Conservation (phyloP, 2,329 filamentous ascomycete genomes). For the Beauveria asiatica region DNA sequence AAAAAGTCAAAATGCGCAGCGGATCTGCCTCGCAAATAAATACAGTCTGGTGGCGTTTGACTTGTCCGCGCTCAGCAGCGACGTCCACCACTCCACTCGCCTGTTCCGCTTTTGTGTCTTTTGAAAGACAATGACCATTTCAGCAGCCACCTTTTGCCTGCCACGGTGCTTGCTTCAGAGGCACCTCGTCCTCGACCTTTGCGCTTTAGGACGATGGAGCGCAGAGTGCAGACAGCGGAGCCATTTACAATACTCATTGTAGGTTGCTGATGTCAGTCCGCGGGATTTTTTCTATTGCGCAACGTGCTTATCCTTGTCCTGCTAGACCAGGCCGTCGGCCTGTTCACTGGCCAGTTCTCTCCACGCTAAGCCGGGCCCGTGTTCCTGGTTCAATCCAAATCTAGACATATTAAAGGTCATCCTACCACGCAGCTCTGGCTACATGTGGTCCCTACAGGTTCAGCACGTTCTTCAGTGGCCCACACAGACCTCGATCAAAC, state of each 20-base stretch:
- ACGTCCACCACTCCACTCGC: slow-evolving; percentile 1
- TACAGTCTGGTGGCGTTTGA: neutral
- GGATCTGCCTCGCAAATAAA: neutral
- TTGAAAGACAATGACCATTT: neutral
- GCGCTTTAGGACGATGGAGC: neutral
- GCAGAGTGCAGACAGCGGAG: neutral
- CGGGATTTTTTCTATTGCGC: neutral
- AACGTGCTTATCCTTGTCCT: neutral
- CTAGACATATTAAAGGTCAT: neutral
- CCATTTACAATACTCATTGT: neutral
- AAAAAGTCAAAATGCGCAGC: neutral
- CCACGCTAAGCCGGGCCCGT: neutral
- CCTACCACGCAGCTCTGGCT: neutral
- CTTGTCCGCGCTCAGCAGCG: slow-evolving; percentile 3
- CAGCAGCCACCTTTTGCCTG: neutral
- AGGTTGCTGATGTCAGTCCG: neutral
- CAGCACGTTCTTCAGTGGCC: neutral
- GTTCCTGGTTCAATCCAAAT: slow-evolving; percentile 1
- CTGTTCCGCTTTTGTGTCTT: neutral
- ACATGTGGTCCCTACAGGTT: neutral
- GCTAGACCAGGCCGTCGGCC: neutral
- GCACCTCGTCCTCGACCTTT: neutral
- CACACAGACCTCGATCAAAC: slow-evolving; percentile 6
- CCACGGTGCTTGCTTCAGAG: neutral
- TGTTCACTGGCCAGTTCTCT: neutral